Conservation (phyloP, 495 filamentous ascomycete genomes). For the Annulohypoxylon bovei region DNA sequence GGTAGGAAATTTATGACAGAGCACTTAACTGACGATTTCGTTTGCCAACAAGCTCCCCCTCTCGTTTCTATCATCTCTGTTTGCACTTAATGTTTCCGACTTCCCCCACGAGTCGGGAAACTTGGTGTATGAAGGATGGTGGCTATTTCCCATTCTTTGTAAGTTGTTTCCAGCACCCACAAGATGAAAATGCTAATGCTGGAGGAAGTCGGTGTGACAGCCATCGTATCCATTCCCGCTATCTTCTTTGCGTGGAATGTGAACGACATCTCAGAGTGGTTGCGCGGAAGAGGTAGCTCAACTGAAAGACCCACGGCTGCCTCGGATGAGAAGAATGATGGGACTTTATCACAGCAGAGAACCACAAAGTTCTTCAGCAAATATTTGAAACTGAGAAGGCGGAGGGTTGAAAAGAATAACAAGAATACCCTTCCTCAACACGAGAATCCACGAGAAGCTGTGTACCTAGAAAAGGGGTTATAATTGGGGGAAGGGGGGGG, state of each 20-base stretch:
- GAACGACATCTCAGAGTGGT: slow-evolving; percentile 11
- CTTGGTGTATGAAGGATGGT: slow-evolving; percentile 23
- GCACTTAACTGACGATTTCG: background rate
- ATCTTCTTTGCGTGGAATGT: slow-evolving; percentile 26
- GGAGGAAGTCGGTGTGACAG: slow-evolving; percentile 18
- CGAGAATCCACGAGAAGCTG: no score
- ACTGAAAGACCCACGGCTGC: no score
- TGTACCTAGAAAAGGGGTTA: no score
- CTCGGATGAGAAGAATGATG: no score
- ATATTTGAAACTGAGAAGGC: no score
- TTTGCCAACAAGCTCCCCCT: slow-evolving; percentile 31
- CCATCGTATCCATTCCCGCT: slow-evolving; percentile 18
- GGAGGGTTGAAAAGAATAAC: no score
- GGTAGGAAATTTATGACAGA: no score
- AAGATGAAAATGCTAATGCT: slow-evolving; percentile 6
- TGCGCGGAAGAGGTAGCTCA: no score
- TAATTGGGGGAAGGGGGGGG: no score
- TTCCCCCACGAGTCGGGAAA: slow-evolving; percentile 28
- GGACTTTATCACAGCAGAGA: no score
- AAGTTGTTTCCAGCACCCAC: background rate
- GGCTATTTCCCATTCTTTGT: slow-evolving; percentile 32
- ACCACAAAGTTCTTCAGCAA: no score
- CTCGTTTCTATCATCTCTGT: slow-evolving; percentile 33
- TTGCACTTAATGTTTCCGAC: slow-evolving; percentile 22
- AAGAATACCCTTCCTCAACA: no score